Base-by-base conservation (phyloP, 2,329 filamentous ascomycete genomes). In the Fusarium scirpi region DNA sequence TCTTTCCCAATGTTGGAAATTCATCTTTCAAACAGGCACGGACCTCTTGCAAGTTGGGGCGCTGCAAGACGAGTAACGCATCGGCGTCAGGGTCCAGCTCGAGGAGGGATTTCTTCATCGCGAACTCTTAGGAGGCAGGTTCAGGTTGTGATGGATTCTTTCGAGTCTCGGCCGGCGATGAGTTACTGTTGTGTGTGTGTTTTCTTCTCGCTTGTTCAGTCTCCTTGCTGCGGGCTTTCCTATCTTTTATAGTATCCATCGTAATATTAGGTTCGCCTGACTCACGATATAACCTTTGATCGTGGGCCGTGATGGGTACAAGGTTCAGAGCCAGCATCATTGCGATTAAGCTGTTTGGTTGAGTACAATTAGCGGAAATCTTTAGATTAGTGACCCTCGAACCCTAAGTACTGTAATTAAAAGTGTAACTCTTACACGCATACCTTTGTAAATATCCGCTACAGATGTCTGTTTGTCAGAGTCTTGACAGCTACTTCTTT, bases 31-130 rank as follows among this genome's bases (percentile, higher is more conserved):
- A 10, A 10, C 11, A 18, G 0, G 34, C 10, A 8, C 5, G 24
- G 10, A 59, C 12, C 1, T 24, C 4, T 38, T 40, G 30, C 24
- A 55, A 30, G 18, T 59, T 60, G 3, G 58, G 51, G 2, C 10
- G 4, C 5, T 15, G 18, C 6, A 58, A 20, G 1, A 48, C 34
- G 9, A 61, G 2, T 1, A 48, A 9, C 0, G 52, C 43, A 10
- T 61, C 43, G 5, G 52, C 43, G 3, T 48, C 22, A 13, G 43
- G 18, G 27, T 61, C 52, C 4, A 61, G 32, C 6, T 61, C 22
- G 7, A 58, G 43, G 6, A 32, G 43, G 0, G 43, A 29, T 20
- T 27, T 6, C 15, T 58, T 48, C 53, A 58, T 58, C 2, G 9
- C 4, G 5, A 22, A n/a, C 3, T 5, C 2, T 30, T 9, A 18